These are phyloP conservation scores for Rhizopus delemar DNA, from an alignment of 371 early-diverging fungal genomes.

Conservation along the genomic window DNA sequence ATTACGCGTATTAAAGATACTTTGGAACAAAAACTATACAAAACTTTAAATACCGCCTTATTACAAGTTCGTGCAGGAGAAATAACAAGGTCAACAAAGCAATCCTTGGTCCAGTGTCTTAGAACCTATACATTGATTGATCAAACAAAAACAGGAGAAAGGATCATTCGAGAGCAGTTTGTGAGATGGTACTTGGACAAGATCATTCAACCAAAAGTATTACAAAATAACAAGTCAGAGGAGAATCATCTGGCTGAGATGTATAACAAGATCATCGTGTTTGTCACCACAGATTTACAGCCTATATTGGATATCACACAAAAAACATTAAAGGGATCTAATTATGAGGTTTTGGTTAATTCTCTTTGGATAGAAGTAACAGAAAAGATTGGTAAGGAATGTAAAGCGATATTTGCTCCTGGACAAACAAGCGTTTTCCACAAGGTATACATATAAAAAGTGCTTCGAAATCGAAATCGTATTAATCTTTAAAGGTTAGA, in stretches of 20 bases:
- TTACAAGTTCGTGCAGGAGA: slow-evolving; percentile 45
- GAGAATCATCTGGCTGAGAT: slow-evolving; percentile 51
- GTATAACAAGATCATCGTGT: slow-evolving; percentile 60
- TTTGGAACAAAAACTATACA: slow-evolving; percentile 56
- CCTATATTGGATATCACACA: slow-evolving; percentile 64
- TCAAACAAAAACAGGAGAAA: slow-evolving; percentile 67
- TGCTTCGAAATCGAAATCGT: not conserved
- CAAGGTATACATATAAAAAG: slow-evolving; percentile 39
- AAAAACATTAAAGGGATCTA: slow-evolving; percentile 65
- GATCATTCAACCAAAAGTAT: slow-evolving; percentile 31
- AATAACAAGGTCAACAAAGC: slow-evolving; percentile 45
- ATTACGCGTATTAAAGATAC: slow-evolving; percentile 77
- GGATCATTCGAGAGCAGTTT: slow-evolving; percentile 63
- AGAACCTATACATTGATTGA: slow-evolving; percentile 78
- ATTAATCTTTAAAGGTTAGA: slow-evolving; percentile 30
- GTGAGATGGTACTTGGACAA: slow-evolving; percentile 58
- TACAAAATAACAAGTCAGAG: slow-evolving; percentile 23
- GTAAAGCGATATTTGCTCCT: slow-evolving; percentile 64
- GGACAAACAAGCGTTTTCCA: slow-evolving; percentile 77
- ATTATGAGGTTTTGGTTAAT: slow-evolving; percentile 70
- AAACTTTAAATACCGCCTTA: slow-evolving; percentile 51
- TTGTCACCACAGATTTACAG: slow-evolving; percentile 54
- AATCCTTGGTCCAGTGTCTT: slow-evolving; percentile 67
- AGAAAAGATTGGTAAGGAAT: slow-evolving; percentile 52
- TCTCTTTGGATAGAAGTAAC: slow-evolving; percentile 63